These are phyloP conservation scores for Besnoitia besnoiti DNA, from an alignment of 169 alveolate species.

Conservation along the genomic window DNA sequence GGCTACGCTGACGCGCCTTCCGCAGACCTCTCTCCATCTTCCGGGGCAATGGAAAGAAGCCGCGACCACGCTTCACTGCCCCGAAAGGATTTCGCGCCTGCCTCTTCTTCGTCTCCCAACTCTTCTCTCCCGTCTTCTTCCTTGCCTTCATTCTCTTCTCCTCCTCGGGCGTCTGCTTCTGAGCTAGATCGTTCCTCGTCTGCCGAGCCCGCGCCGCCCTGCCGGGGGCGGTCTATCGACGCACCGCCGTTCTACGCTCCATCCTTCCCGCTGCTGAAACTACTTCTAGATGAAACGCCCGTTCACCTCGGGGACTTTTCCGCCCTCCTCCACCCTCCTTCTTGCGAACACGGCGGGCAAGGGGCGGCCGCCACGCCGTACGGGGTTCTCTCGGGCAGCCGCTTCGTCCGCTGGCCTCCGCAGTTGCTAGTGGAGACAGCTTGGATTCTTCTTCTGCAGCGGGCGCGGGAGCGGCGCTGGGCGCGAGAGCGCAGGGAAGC, in stretches of 20 bases:
- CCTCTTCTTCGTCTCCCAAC: neutral
- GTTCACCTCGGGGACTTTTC: conserved; percentile 18
- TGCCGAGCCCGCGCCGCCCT: too few species aligned
- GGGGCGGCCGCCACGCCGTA: neutral
- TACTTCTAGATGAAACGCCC: conserved; percentile 24
- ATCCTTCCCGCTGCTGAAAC: neutral
- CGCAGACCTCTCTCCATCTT: neutral
- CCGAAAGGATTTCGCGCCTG: neutral
- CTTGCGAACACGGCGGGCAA: neutral
- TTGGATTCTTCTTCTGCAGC: conserved; percentile 18
- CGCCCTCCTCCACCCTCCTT: neutral
- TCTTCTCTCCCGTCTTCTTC: too few species aligned
- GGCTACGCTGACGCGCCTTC: neutral
- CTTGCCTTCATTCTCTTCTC: neutral
- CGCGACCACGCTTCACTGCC: too few species aligned
- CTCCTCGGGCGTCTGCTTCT: neutral
- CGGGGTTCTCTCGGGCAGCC: neutral
- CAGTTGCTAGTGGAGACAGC: conserved; percentile 24
- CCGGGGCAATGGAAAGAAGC: too few species aligned
- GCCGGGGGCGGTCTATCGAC: too few species aligned
- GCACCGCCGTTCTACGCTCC: conserved; percentile 17
- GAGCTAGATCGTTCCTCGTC: too few species aligned
- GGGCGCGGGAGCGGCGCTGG: neutral
- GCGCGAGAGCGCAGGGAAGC: neutral
- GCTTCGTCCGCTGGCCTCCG: conserved; percentile 35